Percentiles rank a stretch among this genome's conserved stretches.
These are phyloP conservation scores for Haplosporangium sp. DNA, from an alignment of 371 early-diverging fungal genomes.

Conservation along the genomic window DNA sequence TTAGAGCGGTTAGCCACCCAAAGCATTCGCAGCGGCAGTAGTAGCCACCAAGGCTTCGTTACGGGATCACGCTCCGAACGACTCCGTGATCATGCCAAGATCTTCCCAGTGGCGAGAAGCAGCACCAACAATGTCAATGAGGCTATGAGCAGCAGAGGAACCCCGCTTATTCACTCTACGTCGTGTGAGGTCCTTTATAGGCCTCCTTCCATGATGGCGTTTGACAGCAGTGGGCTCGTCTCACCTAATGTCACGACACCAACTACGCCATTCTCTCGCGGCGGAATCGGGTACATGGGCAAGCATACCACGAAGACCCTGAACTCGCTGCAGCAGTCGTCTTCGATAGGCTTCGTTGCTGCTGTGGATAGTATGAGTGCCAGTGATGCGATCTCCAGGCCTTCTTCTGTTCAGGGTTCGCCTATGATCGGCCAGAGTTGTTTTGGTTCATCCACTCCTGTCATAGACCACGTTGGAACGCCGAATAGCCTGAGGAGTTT, in stretches of 20 bases:
- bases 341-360: conserved; percentile 29
- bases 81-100: conserved; percentile 40
- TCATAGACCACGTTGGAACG: neutral
- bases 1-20: too few relatives aligned
- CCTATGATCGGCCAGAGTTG: conserved; percentile 8
- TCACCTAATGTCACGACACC: conserved; percentile 20
- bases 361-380: conserved; percentile 15
- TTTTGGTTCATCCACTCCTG: neutral
- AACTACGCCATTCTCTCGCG: conserved; percentile 25
- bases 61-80: conserved; percentile 3
- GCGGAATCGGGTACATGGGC: conserved; percentile 38
- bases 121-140: conserved; percentile 22
- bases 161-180: conserved; percentile 10
- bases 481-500: conserved; percentile 16
- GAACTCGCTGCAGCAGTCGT: conserved; percentile 16
- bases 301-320: conserved; percentile 30
- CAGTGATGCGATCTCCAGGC: neutral
- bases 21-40: too few relatives aligned
- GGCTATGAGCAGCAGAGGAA: conserved; percentile 14
- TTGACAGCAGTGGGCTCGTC: neutral
- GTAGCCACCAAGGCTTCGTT: too few relatives aligned
- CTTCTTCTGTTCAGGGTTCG: conserved; percentile 19
- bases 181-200: conserved; percentile 5
- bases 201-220: neutral
- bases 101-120: conserved; percentile 18